Evolutionary conservation across 2,329 filamentous ascomycete species (phyloP), one percentile per base, ranked within the genome.

Genomic region (Fusarium sp.): DNA sequence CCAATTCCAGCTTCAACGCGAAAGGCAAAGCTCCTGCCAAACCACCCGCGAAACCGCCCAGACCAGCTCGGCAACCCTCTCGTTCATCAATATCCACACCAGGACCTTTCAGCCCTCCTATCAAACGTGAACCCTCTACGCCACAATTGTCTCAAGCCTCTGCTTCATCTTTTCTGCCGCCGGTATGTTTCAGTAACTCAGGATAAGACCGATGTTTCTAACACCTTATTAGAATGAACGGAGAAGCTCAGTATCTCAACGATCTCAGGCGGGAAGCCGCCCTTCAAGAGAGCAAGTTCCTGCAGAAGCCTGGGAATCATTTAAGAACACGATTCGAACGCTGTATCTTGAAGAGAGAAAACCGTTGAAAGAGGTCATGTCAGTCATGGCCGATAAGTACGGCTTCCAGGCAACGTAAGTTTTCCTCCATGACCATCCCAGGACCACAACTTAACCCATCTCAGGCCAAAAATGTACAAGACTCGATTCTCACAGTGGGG

Each of bases 401-500:
- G 78, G 78, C 19, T 85, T 85, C 66, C 80, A 82, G 68, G 83
- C 83, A 55, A 84, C 83, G 82, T 85, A 75, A 76, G 82, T 75
- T 46, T 27, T 6, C 6, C 35, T 20, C 7, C 30, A 20, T 6
- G 6, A 5, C 8, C 5, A 3, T 6, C 6, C 6, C 17, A 14
- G 46, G 15, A 20, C 25, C 43, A 44, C 62, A 46, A 53, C 72
- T 76, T 48, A 64, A 64, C 43, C 30, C 11, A 30, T 22, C 7
- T 6, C 48, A 85, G 83, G 19, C 82, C 83, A 19, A 84, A 85
- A 66, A 85, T 85, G 83, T 85, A 85, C 73, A 85, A 85, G 71
- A 84, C 83, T n/a, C 78, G 83, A 23, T 85, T 85, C 68, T 84
- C 84, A 15, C 82, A 85, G 63, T 85, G 83, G 83, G 83, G 83